phyloP scores from a whole-genome alignment of 2,329 filamentous ascomycete genomes.

The Epichloe amarillans region DNA sequence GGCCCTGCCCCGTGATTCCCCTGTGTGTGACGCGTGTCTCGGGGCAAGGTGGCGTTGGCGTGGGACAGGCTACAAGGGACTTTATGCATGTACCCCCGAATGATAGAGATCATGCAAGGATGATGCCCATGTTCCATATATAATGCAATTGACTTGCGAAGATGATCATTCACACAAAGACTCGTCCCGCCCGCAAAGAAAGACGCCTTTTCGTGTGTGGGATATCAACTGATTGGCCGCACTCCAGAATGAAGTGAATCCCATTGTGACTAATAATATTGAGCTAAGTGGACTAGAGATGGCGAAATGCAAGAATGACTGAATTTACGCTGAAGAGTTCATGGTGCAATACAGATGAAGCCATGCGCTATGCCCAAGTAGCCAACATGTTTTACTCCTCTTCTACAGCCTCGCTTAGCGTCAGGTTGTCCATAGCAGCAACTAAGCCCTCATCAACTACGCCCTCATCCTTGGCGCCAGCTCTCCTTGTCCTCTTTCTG shows the following conservation, averaged over 20 bases:
- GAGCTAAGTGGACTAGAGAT: too few relatives aligned
- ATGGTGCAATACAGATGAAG: too few relatives aligned
- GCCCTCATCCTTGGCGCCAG: background rate
- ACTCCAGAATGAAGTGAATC: too few relatives aligned
- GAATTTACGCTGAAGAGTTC: too few relatives aligned
- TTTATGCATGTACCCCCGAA: background rate
- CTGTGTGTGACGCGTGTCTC: background rate
- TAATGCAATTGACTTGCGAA: background rate
- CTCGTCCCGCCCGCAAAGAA: too few relatives aligned
- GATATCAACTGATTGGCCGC: too few relatives aligned
- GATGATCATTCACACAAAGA: background rate
- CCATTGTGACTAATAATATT: too few relatives aligned
- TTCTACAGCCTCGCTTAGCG: background rate
- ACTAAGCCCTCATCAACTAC: background rate
- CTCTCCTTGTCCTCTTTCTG: constrained; percentile 21
- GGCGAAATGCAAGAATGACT: too few relatives aligned
- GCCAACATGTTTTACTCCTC: background rate
- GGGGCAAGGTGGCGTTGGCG: background rate
- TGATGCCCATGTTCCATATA: background rate
- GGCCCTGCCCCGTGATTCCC: background rate
- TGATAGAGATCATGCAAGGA: background rate
- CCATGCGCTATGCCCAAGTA: too few relatives aligned
- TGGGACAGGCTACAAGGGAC: background rate
- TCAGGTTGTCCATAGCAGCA: background rate
- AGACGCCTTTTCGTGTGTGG: too few relatives aligned